Percentiles rank a stretch among this genome's conserved stretches.
Conservation (phyloP, 202 grass and related monocot species). For the Elaeis oleifera region DNA sequence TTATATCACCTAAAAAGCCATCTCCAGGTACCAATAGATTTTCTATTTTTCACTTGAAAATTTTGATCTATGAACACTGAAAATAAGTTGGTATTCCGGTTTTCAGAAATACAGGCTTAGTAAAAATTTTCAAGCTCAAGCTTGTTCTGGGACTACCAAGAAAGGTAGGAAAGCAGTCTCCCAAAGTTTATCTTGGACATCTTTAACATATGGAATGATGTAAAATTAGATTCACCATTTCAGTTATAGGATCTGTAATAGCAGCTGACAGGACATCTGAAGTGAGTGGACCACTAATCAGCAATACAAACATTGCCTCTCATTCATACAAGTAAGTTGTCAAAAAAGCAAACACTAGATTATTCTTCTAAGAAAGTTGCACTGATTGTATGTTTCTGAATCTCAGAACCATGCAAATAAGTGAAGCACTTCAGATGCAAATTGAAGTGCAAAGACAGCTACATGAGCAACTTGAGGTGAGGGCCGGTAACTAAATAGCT, state of each 20-base stretch:
- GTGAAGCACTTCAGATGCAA: conserved; percentile 93
- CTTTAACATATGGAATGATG: not conserved
- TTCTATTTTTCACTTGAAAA: not conserved
- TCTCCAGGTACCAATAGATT: conserved; percentile 55
- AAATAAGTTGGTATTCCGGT: conserved; percentile 20
- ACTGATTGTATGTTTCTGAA: conserved; percentile 31
- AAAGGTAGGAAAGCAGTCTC: conserved; percentile 36
- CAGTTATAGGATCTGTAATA: conserved; percentile 42
- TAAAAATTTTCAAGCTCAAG: conserved; percentile 91
- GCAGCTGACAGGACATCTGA: conserved; percentile 42
- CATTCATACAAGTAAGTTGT: conserved; percentile 72
- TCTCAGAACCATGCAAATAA: conserved; percentile 88
- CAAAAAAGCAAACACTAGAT: conserved; percentile 21
- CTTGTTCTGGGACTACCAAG: conserved; percentile 51
- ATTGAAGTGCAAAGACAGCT: conserved; percentile 95
- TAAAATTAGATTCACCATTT: not conserved
- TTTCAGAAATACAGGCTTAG: conserved; percentile 95
- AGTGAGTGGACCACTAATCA: conserved; percentile 21
- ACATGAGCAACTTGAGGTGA: conserved; percentile 95
- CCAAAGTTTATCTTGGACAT: conserved; percentile 22
- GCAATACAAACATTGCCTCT: conserved; percentile 38
- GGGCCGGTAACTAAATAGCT: conserved; percentile 14
- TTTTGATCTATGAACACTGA: too few species aligned
- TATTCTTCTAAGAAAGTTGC: conserved; percentile 20
- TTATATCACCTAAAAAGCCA: conserved; percentile 97